These are phyloP conservation scores for Talaromyces proteolyticus DNA, from an alignment of 495 filamentous ascomycete species.

Conservation along the genomic window DNA sequence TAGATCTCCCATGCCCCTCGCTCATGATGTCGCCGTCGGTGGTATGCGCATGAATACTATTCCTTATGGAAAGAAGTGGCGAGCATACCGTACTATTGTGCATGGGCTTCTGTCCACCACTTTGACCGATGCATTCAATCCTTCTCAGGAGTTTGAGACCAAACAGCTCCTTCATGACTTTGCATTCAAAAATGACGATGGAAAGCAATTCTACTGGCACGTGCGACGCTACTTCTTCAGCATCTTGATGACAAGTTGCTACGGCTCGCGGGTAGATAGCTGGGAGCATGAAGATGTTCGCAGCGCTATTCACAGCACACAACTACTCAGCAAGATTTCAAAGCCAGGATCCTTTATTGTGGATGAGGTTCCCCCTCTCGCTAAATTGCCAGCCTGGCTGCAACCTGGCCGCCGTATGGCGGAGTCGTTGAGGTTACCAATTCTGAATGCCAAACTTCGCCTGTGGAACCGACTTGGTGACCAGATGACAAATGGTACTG, in stretches of 20 bases:
- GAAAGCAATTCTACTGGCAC: conserved; percentile 15
- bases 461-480: not conserved
- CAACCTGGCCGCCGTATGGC: too few relatives aligned
- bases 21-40: conserved; percentile 15
- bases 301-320: too few relatives aligned
- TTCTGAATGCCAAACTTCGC: too few relatives aligned
- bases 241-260: conserved; percentile 23
- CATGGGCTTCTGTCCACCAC: conserved; percentile 14
- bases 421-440: too few relatives aligned
- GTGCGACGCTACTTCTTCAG: conserved; percentile 20
- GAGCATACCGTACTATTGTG: conserved; percentile 25
- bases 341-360: not conserved
- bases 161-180: conserved; percentile 47
- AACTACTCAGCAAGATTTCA: not conserved
- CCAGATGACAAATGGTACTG: not conserved
- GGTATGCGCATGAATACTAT: conserved; percentile 32
- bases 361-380: not conserved
- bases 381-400: too few relatives aligned
- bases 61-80: conserved; percentile 39
- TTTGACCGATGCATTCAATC: conserved; percentile 20
- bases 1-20: conserved; percentile 19
- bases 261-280: conserved; percentile 17
- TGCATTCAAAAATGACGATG: conserved; percentile 16
- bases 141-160: conserved; percentile 40
- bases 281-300: conserved; percentile 10